Evolutionary conservation across 768 basidiomycete genomes (phyloP), one percentile per base, ranked within the genome.

Genomic region (Grammothele lineata): DNA sequence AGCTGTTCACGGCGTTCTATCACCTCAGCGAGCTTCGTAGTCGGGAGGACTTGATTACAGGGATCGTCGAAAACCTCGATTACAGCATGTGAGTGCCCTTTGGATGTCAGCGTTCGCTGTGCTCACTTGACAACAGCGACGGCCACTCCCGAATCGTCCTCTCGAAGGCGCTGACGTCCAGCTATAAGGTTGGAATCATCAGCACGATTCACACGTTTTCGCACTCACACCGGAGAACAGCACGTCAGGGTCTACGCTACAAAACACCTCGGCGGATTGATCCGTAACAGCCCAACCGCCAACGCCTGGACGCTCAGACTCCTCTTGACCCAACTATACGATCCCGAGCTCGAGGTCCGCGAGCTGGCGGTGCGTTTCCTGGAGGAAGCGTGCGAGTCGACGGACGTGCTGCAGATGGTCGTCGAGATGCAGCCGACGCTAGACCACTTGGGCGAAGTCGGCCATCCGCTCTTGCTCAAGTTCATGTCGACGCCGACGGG

Each of bases 401-500:
- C 83, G 55, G 87, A 89, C 33, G 80, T 87, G 18, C 73, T 99
- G 22, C 86, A 94, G 59, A 73, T 89, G 42, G 91, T 98, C 3
- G 94, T 99, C 3, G 85, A 89, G 60, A 87, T 97, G 82, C 86
- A 92, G 53, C 96, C 96, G 1, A 91, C 86, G 11, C 77, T 98
- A 69, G 94, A 98, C 58, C 93, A 98, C 67, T 73, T 99, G 3
- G 96, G 94, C 2, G 92, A 93, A 39, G 80, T 93, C 33, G 95
- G 94, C 0, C 88, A 94, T 62, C 82, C 87, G 0, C 66, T 99
- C 17, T 66, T 98, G 27, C 75, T 96, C 43, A 86, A 92, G 92
- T 98, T 98, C 66, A 86, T 98, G 75, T 94, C 93, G 9, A 95
- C 92, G 5, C 77, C 91, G 0, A 81, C 88, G 53, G 96, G 96